Evolutionary conservation across 192 early-diverging fungal species (phyloP).

Genomic region (Coemansia guatemalensis): DNA sequence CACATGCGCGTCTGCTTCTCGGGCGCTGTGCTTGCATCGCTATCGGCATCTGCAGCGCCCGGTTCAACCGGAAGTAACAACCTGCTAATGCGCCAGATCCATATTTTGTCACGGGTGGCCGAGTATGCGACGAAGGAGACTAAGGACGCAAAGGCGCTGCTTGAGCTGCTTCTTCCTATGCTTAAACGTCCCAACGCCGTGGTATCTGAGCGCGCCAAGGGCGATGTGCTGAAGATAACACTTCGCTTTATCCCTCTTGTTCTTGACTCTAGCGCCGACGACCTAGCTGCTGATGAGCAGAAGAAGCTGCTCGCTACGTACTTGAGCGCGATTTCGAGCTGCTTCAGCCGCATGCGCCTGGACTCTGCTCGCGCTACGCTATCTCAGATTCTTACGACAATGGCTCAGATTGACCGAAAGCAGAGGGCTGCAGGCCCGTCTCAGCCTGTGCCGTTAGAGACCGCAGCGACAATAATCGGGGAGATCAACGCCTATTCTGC

Average conservation of each 20-base stretch:
- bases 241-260: constrained; percentile 77
- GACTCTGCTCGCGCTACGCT: constrained; percentile 66
- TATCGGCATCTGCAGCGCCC: not conserved
- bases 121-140: constrained; percentile 67
- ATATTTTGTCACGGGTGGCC: constrained; percentile 76
- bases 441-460: constrained; percentile 34
- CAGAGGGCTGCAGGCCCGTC: not conserved
- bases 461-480: constrained; percentile 58
- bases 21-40: not conserved
- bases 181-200: constrained; percentile 66
- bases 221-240: constrained; percentile 80
- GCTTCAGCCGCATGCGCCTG: constrained; percentile 68
- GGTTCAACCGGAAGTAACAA: constrained; percentile 5
- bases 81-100: constrained; percentile 66
- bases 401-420: constrained; percentile 62
- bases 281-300: constrained; percentile 11
- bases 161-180: constrained; percentile 82
- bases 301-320: constrained; percentile 57
- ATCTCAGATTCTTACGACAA: constrained; percentile 58
- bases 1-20: constrained; percentile 51
- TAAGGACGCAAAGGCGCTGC: constrained; percentile 63
- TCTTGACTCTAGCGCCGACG: constrained; percentile 17
- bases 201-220: constrained; percentile 80
- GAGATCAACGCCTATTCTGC: constrained; percentile 81
- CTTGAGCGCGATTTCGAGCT: constrained; percentile 62